Evolutionary conservation across 2,329 filamentous ascomycete species (phyloP).

Genomic region (Cercospora citrullina): DNA sequence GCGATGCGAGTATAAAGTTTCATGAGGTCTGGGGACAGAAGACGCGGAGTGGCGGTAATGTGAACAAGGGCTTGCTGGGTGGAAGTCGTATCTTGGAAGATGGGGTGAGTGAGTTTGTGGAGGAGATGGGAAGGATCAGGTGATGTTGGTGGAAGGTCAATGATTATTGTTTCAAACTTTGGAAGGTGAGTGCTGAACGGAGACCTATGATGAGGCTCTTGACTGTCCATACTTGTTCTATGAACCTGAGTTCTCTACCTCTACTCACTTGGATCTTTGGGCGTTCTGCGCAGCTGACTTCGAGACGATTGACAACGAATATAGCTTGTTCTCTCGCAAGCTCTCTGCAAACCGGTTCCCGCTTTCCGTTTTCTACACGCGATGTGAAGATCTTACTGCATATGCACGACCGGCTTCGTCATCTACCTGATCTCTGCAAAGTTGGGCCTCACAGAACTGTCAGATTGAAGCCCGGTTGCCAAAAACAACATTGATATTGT

Average conservation of each 20-base stretch:
- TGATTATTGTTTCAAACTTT: neutral
- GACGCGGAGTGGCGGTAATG: slow-evolving; percentile 36
- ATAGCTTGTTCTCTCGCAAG: too few species aligned
- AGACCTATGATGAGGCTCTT: neutral
- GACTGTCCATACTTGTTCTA: neutral
- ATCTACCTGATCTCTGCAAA: too few species aligned
- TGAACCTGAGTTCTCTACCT: neutral
- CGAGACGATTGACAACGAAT: too few species aligned
- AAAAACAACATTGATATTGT: too few species aligned
- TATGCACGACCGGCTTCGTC: too few species aligned
- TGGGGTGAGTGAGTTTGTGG: slow-evolving; percentile 75
- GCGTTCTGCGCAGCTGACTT: too few species aligned
- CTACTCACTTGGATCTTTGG: neutral
- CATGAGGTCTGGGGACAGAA: slow-evolving; percentile 78
- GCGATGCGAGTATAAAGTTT: slow-evolving; percentile 90
- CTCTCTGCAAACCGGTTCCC: too few species aligned
- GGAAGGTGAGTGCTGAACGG: neutral
- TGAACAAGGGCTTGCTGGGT: slow-evolving; percentile 58
- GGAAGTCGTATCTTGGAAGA: slow-evolving; percentile 84
- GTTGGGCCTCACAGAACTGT: too few species aligned
- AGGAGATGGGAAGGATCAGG: slow-evolving; percentile 44
- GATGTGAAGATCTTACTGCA: too few species aligned
- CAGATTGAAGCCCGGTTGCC: too few species aligned
- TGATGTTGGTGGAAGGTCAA: neutral
- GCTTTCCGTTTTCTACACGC: too few species aligned